These are phyloP conservation scores for Cicer pinnatifidum DNA, from an alignment of 306 rosid species.

Conservation along the genomic window DNA sequence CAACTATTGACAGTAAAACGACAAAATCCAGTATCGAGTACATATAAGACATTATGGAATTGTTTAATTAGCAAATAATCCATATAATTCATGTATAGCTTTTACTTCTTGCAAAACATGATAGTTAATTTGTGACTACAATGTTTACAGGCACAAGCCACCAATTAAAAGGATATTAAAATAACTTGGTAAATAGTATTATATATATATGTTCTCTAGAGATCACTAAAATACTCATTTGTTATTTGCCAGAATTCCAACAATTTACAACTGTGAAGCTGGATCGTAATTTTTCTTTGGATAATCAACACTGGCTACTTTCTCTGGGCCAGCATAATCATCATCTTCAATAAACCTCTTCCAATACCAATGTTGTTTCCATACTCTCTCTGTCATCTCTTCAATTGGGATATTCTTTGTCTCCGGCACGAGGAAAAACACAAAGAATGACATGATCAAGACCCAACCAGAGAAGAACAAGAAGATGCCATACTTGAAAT, in stretches of 20 bases:
- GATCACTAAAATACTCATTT: constrained; percentile 4
- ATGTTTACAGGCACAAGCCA: background rate
- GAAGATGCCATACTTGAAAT: constrained; percentile 83
- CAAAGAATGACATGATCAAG: constrained; percentile 66
- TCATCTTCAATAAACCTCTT: constrained; percentile 67
- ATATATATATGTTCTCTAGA: background rate
- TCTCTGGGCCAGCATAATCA: constrained; percentile 24
- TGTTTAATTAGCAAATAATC: too few species aligned
- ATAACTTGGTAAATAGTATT: too few species aligned
- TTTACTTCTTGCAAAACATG: constrained; percentile 28
- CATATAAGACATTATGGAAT: too few species aligned
- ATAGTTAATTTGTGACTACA: constrained; percentile 12
- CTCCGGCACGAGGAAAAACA: constrained; percentile 72
- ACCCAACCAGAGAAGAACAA: constrained; percentile 90
- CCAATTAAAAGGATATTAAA: background rate
- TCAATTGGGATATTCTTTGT: constrained; percentile 87
- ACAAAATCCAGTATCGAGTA: too few species aligned
- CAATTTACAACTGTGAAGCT: constrained; percentile 54
- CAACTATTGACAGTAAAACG: too few species aligned
- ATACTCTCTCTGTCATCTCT: constrained; percentile 85
- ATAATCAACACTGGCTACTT: constrained; percentile 5
- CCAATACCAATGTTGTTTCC: constrained; percentile 92
- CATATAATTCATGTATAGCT: background rate
- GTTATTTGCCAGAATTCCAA: background rate
- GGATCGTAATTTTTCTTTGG: constrained; percentile 35